Evolutionary conservation across 164 flowering plant species (phyloP), one percentile per base, ranked within the genome.

Genomic region (Echeveria elegans): DNA sequence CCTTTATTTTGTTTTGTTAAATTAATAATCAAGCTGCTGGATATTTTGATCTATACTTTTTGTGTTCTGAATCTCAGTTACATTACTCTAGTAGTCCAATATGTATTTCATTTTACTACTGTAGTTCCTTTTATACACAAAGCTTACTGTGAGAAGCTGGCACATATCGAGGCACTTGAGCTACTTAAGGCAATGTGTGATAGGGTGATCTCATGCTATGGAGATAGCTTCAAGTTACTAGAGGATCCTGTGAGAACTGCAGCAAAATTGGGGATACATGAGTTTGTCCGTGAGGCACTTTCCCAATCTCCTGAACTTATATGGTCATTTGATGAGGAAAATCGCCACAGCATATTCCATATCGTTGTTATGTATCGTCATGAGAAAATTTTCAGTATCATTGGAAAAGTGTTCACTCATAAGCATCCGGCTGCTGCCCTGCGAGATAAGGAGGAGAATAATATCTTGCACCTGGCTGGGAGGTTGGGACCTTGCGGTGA

Each of bases 401-500:
- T n/a, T n/a, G n/a, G n/a, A n/a, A 43, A 43, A 43, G 34, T 43
- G 31, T 41, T 19, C n/a, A 47, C 23, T 1, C 21, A 18, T 16
- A 29, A 24, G 56, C 68, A 65, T 19, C 29, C 31, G 5, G 36
- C 19, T 7, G 34, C 28, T 23, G 68, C 16, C 7, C 24, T 36
- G 29, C 26, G 14, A 34, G 56, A n/a, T n/a, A 43, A 26, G 68
- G 18, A 24, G 10, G 52, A 31, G 34, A 65, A 65, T 50, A 65
- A 65, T 31, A 45, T 65, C 28, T 65, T 65, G 68, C 68, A 65
- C 53, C 29, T 65, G 32, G 68, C 68, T 4, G 68, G 68, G 11
- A 65, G 31, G 37, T 28, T 65, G n/a, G 16, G 29, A 24, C 68
- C 68, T 29, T 45, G 36, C 5, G 29, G 29, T 10, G 23, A n/a